Percentiles rank a stretch among this genome's conserved stretches.
phyloP scores from a whole-genome alignment of 768 basidiomycete genomes.

The Kwoniella botswanensis region DNA sequence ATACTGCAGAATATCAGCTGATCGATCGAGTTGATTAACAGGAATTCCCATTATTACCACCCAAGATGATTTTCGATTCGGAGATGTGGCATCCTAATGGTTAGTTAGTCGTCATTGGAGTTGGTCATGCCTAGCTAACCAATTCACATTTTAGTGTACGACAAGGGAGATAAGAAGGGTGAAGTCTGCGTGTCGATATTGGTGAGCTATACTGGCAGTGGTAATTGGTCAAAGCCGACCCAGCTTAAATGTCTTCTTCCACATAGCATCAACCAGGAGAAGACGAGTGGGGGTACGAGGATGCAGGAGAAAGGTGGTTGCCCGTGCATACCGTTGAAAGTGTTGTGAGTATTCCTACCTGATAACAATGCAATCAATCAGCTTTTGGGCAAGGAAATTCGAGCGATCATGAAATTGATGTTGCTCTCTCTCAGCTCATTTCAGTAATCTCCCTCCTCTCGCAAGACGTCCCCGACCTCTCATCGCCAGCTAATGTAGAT shows the following conservation, averaged over 20 bases:
- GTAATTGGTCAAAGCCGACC: constrained; percentile 4
- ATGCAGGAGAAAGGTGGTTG: constrained; percentile 95
- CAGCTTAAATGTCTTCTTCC: constrained; percentile 21
- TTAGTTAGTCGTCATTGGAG: constrained; percentile 32
- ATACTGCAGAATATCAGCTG: too few species aligned
- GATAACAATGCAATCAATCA: neutral
- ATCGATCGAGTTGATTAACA: neutral
- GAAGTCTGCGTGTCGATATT: constrained; percentile 62
- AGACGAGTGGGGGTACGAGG: constrained; percentile 92
- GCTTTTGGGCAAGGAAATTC: neutral
- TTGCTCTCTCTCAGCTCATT: constrained; percentile 68
- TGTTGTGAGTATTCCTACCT: constrained; percentile 67
- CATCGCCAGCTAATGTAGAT: constrained; percentile 95
- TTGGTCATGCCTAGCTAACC: neutral
- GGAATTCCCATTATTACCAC: constrained; percentile 88
- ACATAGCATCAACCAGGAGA: constrained; percentile 88
- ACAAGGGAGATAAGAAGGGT: constrained; percentile 59
- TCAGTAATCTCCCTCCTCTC: constrained; percentile 96
- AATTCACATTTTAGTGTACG: constrained; percentile 55
- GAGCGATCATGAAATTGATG: neutral
- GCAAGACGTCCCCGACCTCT: constrained; percentile 84
- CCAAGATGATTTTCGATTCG: constrained; percentile 73
- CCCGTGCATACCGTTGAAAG: constrained; percentile 97
- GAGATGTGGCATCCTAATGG: constrained; percentile 63
- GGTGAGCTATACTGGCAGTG: constrained; percentile 38